phyloP scores from a whole-genome alignment of 441 rosid genomes.

The Melastoma candidum region DNA sequence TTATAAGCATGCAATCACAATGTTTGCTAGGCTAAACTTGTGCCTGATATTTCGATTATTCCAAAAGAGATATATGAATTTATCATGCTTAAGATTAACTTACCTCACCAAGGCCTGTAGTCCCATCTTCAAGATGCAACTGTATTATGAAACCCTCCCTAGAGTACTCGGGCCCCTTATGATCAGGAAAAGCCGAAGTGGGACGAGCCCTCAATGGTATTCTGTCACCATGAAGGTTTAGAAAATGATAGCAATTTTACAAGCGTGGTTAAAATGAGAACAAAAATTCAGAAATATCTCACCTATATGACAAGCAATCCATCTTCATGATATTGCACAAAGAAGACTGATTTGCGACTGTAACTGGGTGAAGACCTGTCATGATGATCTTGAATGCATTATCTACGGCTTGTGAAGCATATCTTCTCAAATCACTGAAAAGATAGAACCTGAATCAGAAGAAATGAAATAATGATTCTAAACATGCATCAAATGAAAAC shows the following conservation, averaged over 20 bases:
- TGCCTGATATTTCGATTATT: background rate
- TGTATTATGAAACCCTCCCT: conserved; percentile 80
- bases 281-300: conserved; percentile 14
- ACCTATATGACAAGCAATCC: conserved; percentile 75
- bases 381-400: conserved; percentile 36
- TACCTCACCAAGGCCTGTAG: conserved; percentile 87
- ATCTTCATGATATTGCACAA: conserved; percentile 39
- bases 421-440: conserved; percentile 54
- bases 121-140: conserved; percentile 78
- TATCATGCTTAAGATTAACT: conserved; percentile 16
- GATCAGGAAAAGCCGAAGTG: conserved; percentile 36
- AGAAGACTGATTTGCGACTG: conserved; percentile 23
- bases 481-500: conserved; percentile 6
- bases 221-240: conserved; percentile 29
- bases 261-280: background rate
- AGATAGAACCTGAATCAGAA: conserved; percentile 9
- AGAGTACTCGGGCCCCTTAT: conserved; percentile 28
- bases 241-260: conserved; percentile 1
- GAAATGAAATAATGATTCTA: background rate
- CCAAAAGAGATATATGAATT: background rate
- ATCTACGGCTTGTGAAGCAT: conserved; percentile 55
- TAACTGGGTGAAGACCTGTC: conserved; percentile 29
- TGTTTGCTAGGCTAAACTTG: background rate
- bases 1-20: background rate
- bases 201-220: conserved; percentile 60